These are phyloP conservation scores for Coprinellus micaceus DNA, from an alignment of 768 basidiomycete species.

Conservation along the genomic window DNA sequence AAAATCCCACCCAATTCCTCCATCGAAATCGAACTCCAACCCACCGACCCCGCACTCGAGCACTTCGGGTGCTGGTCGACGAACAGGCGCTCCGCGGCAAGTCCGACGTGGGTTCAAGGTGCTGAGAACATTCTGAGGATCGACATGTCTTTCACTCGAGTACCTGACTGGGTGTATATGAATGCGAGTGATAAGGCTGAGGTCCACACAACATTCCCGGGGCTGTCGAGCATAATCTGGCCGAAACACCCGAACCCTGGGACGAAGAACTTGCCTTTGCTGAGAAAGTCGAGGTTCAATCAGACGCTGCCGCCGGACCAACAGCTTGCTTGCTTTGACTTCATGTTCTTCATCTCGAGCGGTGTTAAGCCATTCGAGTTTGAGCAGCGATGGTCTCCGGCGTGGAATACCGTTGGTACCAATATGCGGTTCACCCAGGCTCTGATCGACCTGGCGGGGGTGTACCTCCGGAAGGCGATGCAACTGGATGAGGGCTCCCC, in stretches of 20 bases:
- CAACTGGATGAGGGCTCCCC: not conserved
- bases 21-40: not conserved
- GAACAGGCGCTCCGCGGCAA: not conserved
- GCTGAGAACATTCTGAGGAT: not conserved
- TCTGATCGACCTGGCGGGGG: not conserved
- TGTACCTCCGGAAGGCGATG: not conserved
- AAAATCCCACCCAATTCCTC: not conserved
- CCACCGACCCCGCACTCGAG: not conserved
- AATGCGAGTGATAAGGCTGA: not conserved
- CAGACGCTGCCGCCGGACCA: not conserved
- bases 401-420: slow-evolving; percentile 1
- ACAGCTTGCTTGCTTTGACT: not conserved
- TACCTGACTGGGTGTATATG: not conserved
- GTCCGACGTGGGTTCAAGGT: not conserved
- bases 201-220: not conserved
- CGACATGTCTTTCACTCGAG: not conserved
- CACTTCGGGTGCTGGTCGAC: not conserved
- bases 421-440: not conserved
- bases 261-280: not conserved
- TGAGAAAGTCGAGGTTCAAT: not conserved
- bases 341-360: not conserved
- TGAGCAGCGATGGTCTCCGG: not conserved
- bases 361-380: not conserved
- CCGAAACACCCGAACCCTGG: not conserved
- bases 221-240: not conserved